Evolutionary conservation across 106 monocot genomes (phyloP).

Genomic region (Dioscorea zingiberensis): DNA sequence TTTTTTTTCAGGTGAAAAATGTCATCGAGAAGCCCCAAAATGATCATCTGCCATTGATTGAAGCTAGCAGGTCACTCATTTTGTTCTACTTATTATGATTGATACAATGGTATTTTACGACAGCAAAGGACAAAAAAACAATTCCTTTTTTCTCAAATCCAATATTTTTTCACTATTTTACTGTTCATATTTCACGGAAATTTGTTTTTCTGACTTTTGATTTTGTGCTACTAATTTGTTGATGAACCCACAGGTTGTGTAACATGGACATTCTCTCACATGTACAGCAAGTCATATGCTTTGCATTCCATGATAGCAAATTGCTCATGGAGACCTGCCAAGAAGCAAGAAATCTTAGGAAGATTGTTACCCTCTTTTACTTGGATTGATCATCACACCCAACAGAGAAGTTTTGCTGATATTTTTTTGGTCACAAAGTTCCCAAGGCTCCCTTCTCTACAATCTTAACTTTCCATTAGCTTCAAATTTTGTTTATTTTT

Average conservation of each 20-base stretch:
- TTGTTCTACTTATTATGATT: background rate
- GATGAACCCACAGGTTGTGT: slow-evolving; percentile 57
- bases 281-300: slow-evolving; percentile 95
- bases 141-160: no score
- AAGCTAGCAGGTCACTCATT: slow-evolving; percentile 84
- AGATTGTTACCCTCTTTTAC: slow-evolving; percentile 98
- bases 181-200: no score
- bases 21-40: slow-evolving; percentile 87
- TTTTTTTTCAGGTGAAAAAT: slow-evolving; percentile 71
- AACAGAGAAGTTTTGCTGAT: no score
- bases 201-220: no score
- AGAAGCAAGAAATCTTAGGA: slow-evolving; percentile 90
- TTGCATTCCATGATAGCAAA: slow-evolving; percentile 95
- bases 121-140: no score
- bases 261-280: slow-evolving; percentile 96
- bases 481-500: no score
- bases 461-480: no score
- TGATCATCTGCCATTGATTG: slow-evolving; percentile 90
- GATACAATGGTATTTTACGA: background rate
- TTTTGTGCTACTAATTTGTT: no score
- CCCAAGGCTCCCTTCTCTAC: no score
- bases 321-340: slow-evolving; percentile 97
- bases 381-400: slow-evolving; percentile 50
- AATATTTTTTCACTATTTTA: no score
- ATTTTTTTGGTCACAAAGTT: no score